Evolutionary conservation across 2,329 filamentous ascomycete genomes (phyloP), one percentile per base, ranked within the genome.

Genomic region (Cladosporium oxysporum): DNA sequence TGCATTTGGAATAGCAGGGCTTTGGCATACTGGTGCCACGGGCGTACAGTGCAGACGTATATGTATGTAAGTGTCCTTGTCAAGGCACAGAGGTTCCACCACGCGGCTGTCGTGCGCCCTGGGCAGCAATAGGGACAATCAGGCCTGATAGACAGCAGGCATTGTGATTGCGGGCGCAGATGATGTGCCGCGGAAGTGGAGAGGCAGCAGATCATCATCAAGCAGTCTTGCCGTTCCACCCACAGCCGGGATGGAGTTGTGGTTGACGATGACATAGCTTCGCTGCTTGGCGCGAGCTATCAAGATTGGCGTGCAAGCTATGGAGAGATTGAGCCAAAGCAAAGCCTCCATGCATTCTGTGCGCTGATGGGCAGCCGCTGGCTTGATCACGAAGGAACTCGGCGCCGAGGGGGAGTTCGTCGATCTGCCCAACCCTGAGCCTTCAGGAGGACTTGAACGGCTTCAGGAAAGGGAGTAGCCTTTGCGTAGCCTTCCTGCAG

Each of bases 381-480:
- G 49, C 26, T 26, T 52, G 49, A 52, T 18, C 26, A 16, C 23
- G 50, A 53, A 53, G 50, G 50, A 53, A 44, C n/a, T 53, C 50
- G 50, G 50, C 23, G 50, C 50, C 50, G 50, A 53, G 28, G 50
- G 50, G 29, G 16, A 53, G 50, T 53, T 53, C 28, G 50, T 53
- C 50, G 50, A 53, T 53, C 50, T 10, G 18, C 31, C 28, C 16
- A 31, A 31, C 16, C 26, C 26, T 31, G 28, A 28, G 18, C 50
- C 50, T 28, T 53, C 47, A 50, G 47, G 47, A 4, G 5, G 47
- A 23, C 21, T 10, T 3, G 44, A 49, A 23, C 0, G 33, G 3
- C 33, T 35, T 35, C n/a, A 16, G 21, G 47, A 50, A 50, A 23
- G 47, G 47, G 21, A 28, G 47, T 26, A 26, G 47, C 14, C 23